These are phyloP conservation scores for Lactarius tabidus DNA, from an alignment of 768 basidiomycete genomes.

Conservation along the genomic window DNA sequence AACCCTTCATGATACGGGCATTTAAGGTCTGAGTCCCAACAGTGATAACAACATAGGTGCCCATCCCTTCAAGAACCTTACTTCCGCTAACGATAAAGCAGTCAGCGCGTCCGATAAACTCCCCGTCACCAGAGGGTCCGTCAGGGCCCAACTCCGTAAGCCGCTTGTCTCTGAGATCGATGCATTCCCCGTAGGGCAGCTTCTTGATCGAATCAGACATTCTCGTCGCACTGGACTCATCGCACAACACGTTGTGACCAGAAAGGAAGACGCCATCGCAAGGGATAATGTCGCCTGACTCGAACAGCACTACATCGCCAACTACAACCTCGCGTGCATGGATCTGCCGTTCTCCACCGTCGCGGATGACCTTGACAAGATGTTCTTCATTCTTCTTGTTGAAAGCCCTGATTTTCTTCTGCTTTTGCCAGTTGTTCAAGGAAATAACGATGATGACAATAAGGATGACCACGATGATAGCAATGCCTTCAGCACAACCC, in stretches of 20 bases:
- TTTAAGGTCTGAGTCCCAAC: conserved; percentile 93
- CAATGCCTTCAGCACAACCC: conserved; percentile 88
- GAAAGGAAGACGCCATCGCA: conserved; percentile 93
- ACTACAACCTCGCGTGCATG: conserved; percentile 77
- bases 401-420: conserved; percentile 88
- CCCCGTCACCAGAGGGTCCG: background rate
- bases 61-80: conserved; percentile 76
- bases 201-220: conserved; percentile 96
- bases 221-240: conserved; percentile 94
- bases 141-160: conserved; percentile 8
- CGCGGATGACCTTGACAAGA: conserved; percentile 61
- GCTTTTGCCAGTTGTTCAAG: conserved; percentile 97
- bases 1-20: conserved; percentile 97
- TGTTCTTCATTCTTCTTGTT: conserved; percentile 97
- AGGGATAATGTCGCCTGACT: conserved; percentile 94
- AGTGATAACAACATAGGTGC: conserved; percentile 86
- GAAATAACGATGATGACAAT: conserved; percentile 89
- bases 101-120: conserved; percentile 58
- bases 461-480: conserved; percentile 69
- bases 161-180: conserved; percentile 43
- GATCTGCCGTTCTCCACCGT: conserved; percentile 30
- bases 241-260: conserved; percentile 92
- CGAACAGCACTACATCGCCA: conserved; percentile 85
- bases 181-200: conserved; percentile 69
- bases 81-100: conserved; percentile 90